These are phyloP conservation scores for Cyberlindnera maritima DNA, from an alignment of 805 yeast genomes.

Conservation along the genomic window DNA sequence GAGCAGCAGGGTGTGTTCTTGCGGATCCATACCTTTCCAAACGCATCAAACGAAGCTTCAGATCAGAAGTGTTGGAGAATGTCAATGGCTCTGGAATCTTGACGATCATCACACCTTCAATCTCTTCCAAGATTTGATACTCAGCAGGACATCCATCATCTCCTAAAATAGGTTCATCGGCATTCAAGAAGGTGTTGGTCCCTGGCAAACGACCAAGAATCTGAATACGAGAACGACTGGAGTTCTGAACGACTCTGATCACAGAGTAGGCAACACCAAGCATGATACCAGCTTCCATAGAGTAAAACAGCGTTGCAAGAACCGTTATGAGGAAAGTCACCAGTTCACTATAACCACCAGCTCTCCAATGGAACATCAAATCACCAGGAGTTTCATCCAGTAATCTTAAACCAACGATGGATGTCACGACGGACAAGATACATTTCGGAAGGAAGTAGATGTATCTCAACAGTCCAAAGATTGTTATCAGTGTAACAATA, in stretches of 20 bases:
- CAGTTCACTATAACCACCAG: constrained; percentile 77
- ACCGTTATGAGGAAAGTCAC: constrained; percentile 65
- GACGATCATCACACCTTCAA: constrained; percentile 74
- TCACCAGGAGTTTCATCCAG: constrained; percentile 86
- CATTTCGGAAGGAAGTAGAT: constrained; percentile 78
- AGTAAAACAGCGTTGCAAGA: constrained; percentile 59
- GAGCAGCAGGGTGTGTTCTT: constrained; percentile 72
- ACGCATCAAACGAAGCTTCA: constrained; percentile 62
- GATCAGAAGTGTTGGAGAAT: constrained; percentile 80
- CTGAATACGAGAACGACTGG: constrained; percentile 81
- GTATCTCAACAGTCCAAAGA: constrained; percentile 54
- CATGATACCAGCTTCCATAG: constrained; percentile 86
- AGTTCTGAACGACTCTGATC: constrained; percentile 73
- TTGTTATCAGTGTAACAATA: constrained; percentile 62
- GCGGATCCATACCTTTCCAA: constrained; percentile 77
- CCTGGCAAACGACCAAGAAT: constrained; percentile 69
- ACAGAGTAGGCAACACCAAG: constrained; percentile 84
- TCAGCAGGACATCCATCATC: constrained; percentile 15
- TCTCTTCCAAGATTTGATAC: constrained; percentile 34
- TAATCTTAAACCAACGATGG: constrained; percentile 71
- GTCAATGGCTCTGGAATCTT: constrained; percentile 87
- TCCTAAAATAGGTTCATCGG: constrained; percentile 54
- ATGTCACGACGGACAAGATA: constrained; percentile 74
- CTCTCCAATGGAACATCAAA: constrained; percentile 64
- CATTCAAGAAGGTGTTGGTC: constrained; percentile 62